Evolutionary conservation across 164 flowering plant species (phyloP).

Genomic region (Hamamelis virginiana): DNA sequence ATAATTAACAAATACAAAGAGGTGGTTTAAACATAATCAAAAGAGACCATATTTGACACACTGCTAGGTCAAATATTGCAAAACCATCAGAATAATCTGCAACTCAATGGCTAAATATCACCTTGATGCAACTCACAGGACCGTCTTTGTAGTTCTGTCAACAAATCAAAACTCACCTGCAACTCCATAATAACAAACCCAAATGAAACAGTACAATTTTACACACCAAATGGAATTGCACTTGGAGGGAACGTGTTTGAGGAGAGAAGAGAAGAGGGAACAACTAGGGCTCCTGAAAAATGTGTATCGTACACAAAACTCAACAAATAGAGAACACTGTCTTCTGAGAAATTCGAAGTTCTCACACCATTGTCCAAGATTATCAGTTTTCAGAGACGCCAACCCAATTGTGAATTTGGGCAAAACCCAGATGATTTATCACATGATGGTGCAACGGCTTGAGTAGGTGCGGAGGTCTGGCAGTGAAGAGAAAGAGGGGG

Average conservation of each 20-base stretch:
- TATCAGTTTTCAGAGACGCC: conserved; percentile 15
- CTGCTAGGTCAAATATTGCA: background rate
- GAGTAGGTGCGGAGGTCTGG: no score
- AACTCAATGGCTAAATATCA: background rate
- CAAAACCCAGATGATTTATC: conserved; percentile 15
- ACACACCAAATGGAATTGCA: conserved; percentile 14
- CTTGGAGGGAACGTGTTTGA: background rate
- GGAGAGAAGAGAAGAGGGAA: background rate
- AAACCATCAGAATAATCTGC: background rate
- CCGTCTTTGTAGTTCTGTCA: background rate
- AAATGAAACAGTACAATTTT: conserved; percentile 1
- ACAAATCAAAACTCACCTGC: background rate
- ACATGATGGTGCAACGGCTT: conserved; percentile 76
- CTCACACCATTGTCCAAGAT: conserved; percentile 18
- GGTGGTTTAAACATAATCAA: no score
- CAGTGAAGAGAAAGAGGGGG: no score
- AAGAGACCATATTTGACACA: no score
- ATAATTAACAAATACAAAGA: no score
- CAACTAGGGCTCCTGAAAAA: conserved; percentile 14
- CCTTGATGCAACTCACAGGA: background rate
- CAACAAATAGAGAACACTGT: conserved; percentile 6
- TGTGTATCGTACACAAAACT: conserved; percentile 22
- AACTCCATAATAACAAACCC: background rate
- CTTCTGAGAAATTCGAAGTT: conserved; percentile 10
- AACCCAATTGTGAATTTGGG: background rate